phyloP scores from a whole-genome alignment of 768 basidiomycete species.

The Rhizopogon vulgaris region DNA sequence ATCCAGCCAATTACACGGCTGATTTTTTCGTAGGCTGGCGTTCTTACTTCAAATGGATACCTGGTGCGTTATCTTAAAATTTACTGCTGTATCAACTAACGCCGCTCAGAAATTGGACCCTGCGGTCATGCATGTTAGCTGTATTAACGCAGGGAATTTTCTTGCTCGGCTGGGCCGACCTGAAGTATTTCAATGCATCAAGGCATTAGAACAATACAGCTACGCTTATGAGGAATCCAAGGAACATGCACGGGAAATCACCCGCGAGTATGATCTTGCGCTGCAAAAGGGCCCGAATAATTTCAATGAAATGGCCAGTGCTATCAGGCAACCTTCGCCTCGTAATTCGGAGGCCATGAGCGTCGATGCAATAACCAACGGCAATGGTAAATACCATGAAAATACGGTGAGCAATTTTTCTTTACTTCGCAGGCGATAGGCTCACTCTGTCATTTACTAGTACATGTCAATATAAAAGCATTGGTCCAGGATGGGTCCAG shows the following conservation, averaged over 20 bases:
- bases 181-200: constrained; percentile 79
- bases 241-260: constrained; percentile 67
- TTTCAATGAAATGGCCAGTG: constrained; percentile 36
- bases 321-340: constrained; percentile 17
- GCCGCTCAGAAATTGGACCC: constrained; percentile 63
- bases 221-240: constrained; percentile 83
- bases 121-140: constrained; percentile 84
- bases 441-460: constrained; percentile 3
- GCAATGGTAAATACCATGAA: constrained; percentile 16
- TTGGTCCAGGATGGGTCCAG: constrained; percentile 9
- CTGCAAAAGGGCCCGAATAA: constrained; percentile 29
- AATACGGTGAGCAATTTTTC: constrained; percentile 10
- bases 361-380: constrained; percentile 9
- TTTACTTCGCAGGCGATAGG: not conserved
- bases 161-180: constrained; percentile 78
- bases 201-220: constrained; percentile 83
- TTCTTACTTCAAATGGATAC: constrained; percentile 84
- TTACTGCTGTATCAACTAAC: constrained; percentile 7
- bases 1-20: constrained; percentile 1
- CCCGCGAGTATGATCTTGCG: constrained; percentile 40
- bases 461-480: constrained; percentile 19
- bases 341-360: constrained; percentile 13
- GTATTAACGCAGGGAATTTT: constrained; percentile 77
- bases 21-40: constrained; percentile 49
- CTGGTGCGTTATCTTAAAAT: constrained; percentile 43